Evolutionary conservation across 2,329 filamentous ascomycete species (phyloP).

Genomic region (Cladosporium sphaerospermum): DNA sequence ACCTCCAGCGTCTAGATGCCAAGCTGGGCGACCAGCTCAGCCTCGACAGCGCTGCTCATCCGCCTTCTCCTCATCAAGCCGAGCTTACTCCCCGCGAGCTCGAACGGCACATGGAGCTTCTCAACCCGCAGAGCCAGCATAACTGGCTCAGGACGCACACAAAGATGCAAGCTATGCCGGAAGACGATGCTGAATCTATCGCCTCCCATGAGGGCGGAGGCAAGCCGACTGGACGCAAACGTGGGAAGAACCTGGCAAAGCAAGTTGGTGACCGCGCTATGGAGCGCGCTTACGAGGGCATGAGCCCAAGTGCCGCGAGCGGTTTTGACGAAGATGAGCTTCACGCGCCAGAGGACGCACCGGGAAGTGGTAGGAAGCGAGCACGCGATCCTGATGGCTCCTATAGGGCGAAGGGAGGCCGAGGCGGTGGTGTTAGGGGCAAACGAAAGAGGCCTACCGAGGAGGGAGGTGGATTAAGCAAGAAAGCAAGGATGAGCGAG

Average conservation of each 20-base stretch:
- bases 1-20: slow-evolving; percentile 60
- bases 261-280: slow-evolving; percentile 31
- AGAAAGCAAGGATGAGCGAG: slow-evolving; percentile 20
- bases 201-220: slow-evolving; percentile 61
- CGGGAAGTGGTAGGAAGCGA: slow-evolving; percentile 30
- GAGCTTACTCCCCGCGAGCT: slow-evolving; percentile 40
- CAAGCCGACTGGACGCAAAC: slow-evolving; percentile 4
- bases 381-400: slow-evolving; percentile 37
- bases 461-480: slow-evolving; percentile 12
- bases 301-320: slow-evolving; percentile 29
- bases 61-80: slow-evolving; percentile 23
- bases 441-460: slow-evolving; percentile 34
- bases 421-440: slow-evolving; percentile 35
- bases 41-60: background rate
- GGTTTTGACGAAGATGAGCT: slow-evolving; percentile 36
- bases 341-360: slow-evolving; percentile 23
- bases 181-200: slow-evolving; percentile 62
- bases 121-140: slow-evolving; percentile 86
- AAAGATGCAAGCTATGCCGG: slow-evolving; percentile 17
- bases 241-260: slow-evolving; percentile 28
- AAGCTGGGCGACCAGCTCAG: slow-evolving; percentile 39
- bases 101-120: slow-evolving; percentile 48
- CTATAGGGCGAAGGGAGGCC: slow-evolving; percentile 45
- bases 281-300: slow-evolving; percentile 27
- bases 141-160: slow-evolving; percentile 65